Percentiles rank a stretch among this genome's conserved stretches.
Evolutionary conservation across 495 filamentous ascomycete genomes (phyloP).

Genomic region (Neurospora sp.): DNA sequence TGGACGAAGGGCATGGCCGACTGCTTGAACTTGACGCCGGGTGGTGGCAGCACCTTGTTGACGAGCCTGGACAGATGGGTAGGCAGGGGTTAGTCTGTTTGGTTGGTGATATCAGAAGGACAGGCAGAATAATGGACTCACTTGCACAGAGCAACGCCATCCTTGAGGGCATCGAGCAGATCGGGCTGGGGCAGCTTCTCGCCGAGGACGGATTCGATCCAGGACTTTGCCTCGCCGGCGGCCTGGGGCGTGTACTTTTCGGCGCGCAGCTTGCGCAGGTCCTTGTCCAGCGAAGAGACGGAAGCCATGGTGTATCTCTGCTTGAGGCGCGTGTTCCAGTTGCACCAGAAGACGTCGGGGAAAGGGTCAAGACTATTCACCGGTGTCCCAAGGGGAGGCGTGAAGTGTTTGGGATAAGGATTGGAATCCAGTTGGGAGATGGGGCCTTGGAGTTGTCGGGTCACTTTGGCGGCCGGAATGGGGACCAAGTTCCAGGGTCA

Average conservation of each 20-base stretch:
- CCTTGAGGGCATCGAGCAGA: conserved; percentile 75
- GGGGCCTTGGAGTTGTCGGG: neutral
- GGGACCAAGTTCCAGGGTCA: neutral
- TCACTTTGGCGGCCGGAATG: neutral
- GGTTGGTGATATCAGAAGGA: neutral
- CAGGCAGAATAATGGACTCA: conserved; percentile 32
- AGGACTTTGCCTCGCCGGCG: conserved; percentile 72
- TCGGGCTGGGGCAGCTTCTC: conserved; percentile 61
- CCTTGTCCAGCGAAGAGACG: conserved; percentile 86
- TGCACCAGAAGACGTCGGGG: neutral
- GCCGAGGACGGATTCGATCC: conserved; percentile 79
- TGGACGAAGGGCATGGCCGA: conserved; percentile 96
- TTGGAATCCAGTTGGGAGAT: neutral
- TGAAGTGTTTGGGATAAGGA: conserved; percentile 1
- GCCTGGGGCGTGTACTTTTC: conserved; percentile 91
- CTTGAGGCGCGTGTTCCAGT: neutral
- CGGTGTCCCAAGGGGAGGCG: neutral
- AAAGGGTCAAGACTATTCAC: conserved; percentile 1
- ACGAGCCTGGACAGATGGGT: conserved; percentile 50
- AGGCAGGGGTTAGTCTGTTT: conserved; percentile 12
- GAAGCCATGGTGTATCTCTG: conserved; percentile 62
- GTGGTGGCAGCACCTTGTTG: conserved; percentile 67
- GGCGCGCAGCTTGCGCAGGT: conserved; percentile 86
- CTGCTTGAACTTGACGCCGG: conserved; percentile 68
- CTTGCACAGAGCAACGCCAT: conserved; percentile 89